These are phyloP conservation scores for Thamnidium elegans DNA, from an alignment of 192 early-diverging fungal species.

Conservation along the genomic window DNA sequence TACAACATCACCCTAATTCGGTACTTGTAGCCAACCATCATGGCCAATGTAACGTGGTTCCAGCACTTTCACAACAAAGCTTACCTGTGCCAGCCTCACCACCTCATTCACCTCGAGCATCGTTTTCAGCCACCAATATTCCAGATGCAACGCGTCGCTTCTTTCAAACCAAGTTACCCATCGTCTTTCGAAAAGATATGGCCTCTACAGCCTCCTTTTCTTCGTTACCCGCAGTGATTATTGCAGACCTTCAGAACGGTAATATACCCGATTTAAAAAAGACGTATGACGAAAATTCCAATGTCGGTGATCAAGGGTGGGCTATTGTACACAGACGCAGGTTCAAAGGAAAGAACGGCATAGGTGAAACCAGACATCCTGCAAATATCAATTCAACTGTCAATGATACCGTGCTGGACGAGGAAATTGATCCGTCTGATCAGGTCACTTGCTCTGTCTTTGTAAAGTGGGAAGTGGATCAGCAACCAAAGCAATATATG, in stretches of 20 bases:
- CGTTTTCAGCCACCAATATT: not conserved
- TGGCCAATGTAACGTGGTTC: conserved; percentile 1
- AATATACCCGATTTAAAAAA: conserved; percentile 13
- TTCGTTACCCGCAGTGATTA: conserved; percentile 25
- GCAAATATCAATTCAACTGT: not conserved
- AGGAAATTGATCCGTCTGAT: conserved; percentile 11
- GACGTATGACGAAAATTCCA: not conserved
- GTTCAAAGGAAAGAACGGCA: conserved; percentile 7
- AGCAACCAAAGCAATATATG: conserved; percentile 3
- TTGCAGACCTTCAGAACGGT: conserved; percentile 29
- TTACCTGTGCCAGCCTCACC: not conserved
- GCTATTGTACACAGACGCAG: conserved; percentile 27
- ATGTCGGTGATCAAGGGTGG: conserved; percentile 24
- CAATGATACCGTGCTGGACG: not conserved
- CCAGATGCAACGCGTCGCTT: conserved; percentile 22
- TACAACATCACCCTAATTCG: conserved; percentile 16
- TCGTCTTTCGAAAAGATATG: conserved; percentile 22
- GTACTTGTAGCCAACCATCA: conserved; percentile 11
- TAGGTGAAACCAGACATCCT: conserved; percentile 1
- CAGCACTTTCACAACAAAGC: conserved; percentile 3
- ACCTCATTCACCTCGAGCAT: conserved; percentile 2
- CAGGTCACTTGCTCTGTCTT: conserved; percentile 27
- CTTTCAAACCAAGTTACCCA: conserved; percentile 28
- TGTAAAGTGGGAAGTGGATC: conserved; percentile 15
- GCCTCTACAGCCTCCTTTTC: conserved; percentile 13